These are phyloP conservation scores for Penicillium sp. DNA, from an alignment of 2,329 filamentous ascomycete genomes.

Conservation along the genomic window DNA sequence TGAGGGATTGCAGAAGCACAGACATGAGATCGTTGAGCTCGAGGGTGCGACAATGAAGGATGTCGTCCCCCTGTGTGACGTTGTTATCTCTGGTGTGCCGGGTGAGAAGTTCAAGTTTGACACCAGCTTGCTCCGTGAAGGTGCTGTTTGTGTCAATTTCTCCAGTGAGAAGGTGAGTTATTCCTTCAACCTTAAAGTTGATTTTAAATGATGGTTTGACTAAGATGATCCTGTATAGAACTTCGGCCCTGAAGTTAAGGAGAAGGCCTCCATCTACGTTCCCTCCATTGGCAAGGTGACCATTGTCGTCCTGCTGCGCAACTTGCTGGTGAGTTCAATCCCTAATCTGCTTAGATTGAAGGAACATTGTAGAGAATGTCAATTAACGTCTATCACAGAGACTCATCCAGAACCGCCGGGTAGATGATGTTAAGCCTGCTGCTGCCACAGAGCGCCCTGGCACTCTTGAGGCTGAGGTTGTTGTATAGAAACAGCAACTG, in stretches of 20 bases:
- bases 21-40: constrained; percentile 85
- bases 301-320: constrained; percentile 85
- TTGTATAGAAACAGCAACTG: constrained; percentile 16
- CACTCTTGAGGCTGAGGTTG: constrained; percentile 42
- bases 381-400: constrained; percentile 29
- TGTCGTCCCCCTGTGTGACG: constrained; percentile 83
- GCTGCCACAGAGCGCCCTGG: constrained; percentile 43
- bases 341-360: background rate
- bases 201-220: background rate
- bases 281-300: constrained; percentile 98
- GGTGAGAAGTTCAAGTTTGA: constrained; percentile 87
- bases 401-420: constrained; percentile 45
- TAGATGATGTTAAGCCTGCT: constrained; percentile 42
- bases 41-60: constrained; percentile 76
- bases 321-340: constrained; percentile 69
- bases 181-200: background rate
- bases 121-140: constrained; percentile 76
- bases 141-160: constrained; percentile 98
- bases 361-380: background rate
- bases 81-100: constrained; percentile 91
- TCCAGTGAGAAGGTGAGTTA: constrained; percentile 73
- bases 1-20: constrained; percentile 77
- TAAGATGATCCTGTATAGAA: constrained; percentile 54
- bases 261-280: constrained; percentile 95
- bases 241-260: constrained; percentile 85